These are phyloP conservation scores for Globisporangium paddicum DNA, from an alignment of 352 stramenopile genomes.

Conservation along the genomic window DNA sequence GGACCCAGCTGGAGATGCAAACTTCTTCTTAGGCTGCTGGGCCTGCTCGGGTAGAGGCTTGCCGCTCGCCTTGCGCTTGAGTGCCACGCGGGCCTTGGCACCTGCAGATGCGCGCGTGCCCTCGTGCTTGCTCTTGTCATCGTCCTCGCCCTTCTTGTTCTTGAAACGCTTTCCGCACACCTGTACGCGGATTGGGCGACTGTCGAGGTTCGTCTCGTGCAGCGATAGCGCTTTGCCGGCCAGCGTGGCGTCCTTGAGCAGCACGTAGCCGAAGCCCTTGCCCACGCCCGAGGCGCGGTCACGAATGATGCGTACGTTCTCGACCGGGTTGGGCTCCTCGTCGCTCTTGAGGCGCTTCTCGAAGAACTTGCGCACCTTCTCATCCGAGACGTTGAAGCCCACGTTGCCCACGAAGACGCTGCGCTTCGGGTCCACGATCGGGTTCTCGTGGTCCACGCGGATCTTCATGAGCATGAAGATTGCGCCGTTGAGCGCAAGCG, in stretches of 20 bases:
- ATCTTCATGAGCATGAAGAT: constrained; percentile 59
- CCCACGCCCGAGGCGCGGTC: constrained; percentile 86
- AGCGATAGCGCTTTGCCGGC: constrained; percentile 71
- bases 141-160: constrained; percentile 61
- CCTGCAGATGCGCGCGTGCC: constrained; percentile 44
- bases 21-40: constrained; percentile 34
- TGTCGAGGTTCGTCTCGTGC: constrained; percentile 59
- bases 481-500: constrained; percentile 69
- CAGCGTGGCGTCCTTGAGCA: constrained; percentile 64
- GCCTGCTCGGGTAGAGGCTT: constrained; percentile 7
- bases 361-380: constrained; percentile 70
- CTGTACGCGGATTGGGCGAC: constrained; percentile 64
- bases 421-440: constrained; percentile 68
- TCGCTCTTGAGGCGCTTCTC: constrained; percentile 58
- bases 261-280: constrained; percentile 91
- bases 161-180: constrained; percentile 86
- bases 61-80: constrained; percentile 40
- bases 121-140: constrained; percentile 41
- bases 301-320: constrained; percentile 88
- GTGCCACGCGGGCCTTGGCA: constrained; percentile 48
- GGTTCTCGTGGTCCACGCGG: constrained; percentile 58
- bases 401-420: constrained; percentile 91
- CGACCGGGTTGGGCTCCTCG: constrained; percentile 58
- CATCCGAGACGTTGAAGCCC: constrained; percentile 83
- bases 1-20: constrained; percentile 13